phyloP scores from a whole-genome alignment of 1,284 basidiomycete genomes.

The Ganoderma lucidum region DNA sequence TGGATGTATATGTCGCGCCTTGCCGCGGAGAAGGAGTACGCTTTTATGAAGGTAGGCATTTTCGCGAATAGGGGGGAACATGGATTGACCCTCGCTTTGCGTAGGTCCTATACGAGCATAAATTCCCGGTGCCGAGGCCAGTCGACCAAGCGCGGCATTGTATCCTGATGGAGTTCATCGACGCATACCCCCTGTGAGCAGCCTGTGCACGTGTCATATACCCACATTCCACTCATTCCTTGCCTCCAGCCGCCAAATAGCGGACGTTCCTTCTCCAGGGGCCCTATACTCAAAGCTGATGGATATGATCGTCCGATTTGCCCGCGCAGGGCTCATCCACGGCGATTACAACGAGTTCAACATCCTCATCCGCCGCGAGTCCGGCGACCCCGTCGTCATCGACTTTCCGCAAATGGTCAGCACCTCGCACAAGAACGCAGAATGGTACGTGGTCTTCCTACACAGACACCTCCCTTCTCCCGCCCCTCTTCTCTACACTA shows the following conservation, averaged over 20 bases:
- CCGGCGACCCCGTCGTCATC: slow-evolving; percentile 91
- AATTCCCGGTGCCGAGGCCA: slow-evolving; percentile 93
- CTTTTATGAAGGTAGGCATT: slow-evolving; percentile 88
- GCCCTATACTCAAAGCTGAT: slow-evolving; percentile 93
- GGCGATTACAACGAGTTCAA: slow-evolving; percentile 99
- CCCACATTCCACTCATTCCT: background rate
- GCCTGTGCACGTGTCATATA: too few species aligned
- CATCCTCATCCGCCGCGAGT: slow-evolving; percentile 87
- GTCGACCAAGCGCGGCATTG: slow-evolving; percentile 96
- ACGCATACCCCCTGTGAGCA: slow-evolving; percentile 91
- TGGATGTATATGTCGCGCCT: slow-evolving; percentile 99
- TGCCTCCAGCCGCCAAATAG: slow-evolving; percentile 83
- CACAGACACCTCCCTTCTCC: background rate
- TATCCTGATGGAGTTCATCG: slow-evolving; percentile 95
- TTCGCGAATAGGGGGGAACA: slow-evolving; percentile 39
- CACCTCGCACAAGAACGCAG: slow-evolving; percentile 96
- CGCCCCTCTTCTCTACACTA: slow-evolving; percentile 15
- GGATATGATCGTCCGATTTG: slow-evolving; percentile 96
- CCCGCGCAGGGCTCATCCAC: slow-evolving; percentile 93
- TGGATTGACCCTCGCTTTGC: slow-evolving; percentile 11
- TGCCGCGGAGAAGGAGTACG: slow-evolving; percentile 96
- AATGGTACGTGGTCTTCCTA: slow-evolving; percentile 71
- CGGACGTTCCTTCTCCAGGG: slow-evolving; percentile 84
- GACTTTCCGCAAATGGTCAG: slow-evolving; percentile 99
- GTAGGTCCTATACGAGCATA: slow-evolving; percentile 92